These are phyloP conservation scores for Nakaseomyces uthaithaninus DNA, from an alignment of 1,139 yeast genomes.

Conservation along the genomic window DNA sequence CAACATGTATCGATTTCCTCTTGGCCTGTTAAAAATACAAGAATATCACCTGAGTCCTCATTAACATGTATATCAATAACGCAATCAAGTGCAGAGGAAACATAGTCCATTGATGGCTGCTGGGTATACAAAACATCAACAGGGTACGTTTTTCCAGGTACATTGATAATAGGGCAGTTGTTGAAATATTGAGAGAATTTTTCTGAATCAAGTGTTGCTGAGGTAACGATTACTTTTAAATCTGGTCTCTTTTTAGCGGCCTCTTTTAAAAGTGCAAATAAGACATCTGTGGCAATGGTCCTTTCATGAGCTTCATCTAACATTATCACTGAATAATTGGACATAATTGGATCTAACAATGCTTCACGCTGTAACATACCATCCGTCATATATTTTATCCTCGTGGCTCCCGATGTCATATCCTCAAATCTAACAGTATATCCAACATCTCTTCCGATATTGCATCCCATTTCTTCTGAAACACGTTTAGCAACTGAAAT, in stretches of 20 bases:
- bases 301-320: conserved; percentile 95
- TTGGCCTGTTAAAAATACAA: conserved; percentile 83
- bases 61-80: conserved; percentile 75
- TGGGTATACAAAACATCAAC: conserved; percentile 72
- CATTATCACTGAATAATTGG: conserved; percentile 74
- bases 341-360: conserved; percentile 62
- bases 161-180: conserved; percentile 69
- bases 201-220: conserved; percentile 83
- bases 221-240: conserved; percentile 72
- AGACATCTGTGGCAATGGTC: conserved; percentile 85
- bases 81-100: conserved; percentile 72
- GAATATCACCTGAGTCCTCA: conserved; percentile 72
- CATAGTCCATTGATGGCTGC: conserved; percentile 78
- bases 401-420: conserved; percentile 51
- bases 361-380: conserved; percentile 91
- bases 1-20: conserved; percentile 90
- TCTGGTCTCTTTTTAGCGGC: conserved; percentile 67
- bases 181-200: conserved; percentile 75
- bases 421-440: conserved; percentile 85
- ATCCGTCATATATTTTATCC: conserved; percentile 82
- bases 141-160: conserved; percentile 87
- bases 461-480: conserved; percentile 71
- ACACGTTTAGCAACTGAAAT: conserved; percentile 89
- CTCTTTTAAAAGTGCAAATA: conserved; percentile 74
- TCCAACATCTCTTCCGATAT: conserved; percentile 75